phyloP scores from a whole-genome alignment of 2,329 filamentous ascomycete genomes.

The Clonostachys byssicola region DNA sequence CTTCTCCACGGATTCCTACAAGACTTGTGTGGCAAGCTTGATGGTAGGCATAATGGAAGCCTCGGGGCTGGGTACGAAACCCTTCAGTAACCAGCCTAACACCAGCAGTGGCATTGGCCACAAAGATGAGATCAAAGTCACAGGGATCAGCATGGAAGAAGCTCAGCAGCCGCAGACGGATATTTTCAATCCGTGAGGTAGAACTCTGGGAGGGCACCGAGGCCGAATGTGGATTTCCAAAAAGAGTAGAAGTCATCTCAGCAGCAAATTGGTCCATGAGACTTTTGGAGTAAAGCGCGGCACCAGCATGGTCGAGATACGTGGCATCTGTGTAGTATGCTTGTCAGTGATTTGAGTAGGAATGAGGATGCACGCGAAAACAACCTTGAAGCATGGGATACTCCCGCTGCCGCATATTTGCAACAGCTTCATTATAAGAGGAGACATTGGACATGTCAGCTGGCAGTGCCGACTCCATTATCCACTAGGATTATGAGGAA shows the following conservation, averaged over 20 bases:
- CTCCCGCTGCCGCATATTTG: constrained; percentile 53
- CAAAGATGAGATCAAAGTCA: constrained; percentile 85
- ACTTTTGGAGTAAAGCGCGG: constrained; percentile 77
- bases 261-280: constrained; percentile 73
- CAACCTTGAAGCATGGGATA: constrained; percentile 70
- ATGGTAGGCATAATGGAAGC: constrained; percentile 83
- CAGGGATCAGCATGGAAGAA: constrained; percentile 81
- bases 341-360: constrained; percentile 4
- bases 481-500: no score
- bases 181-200: constrained; percentile 70
- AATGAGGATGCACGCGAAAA: not conserved
- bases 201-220: constrained; percentile 77
- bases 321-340: constrained; percentile 50
- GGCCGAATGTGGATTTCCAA: constrained; percentile 89
- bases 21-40: constrained; percentile 82
- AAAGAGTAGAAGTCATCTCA: constrained; percentile 76
- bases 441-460: no score
- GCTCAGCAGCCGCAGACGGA: constrained; percentile 63
- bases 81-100: constrained; percentile 84
- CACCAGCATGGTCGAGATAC: constrained; percentile 95
- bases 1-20: constrained; percentile 74
- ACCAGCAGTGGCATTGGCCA: constrained; percentile 86
- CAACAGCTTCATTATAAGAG: constrained; percentile 54
- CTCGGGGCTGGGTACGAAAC: constrained; percentile 61
- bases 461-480: no score